Percentiles rank a stretch among this genome's conserved stretches.
phyloP scores from a whole-genome alignment of 2,329 filamentous ascomycete species.

The Ophiosphaerella narmari region DNA sequence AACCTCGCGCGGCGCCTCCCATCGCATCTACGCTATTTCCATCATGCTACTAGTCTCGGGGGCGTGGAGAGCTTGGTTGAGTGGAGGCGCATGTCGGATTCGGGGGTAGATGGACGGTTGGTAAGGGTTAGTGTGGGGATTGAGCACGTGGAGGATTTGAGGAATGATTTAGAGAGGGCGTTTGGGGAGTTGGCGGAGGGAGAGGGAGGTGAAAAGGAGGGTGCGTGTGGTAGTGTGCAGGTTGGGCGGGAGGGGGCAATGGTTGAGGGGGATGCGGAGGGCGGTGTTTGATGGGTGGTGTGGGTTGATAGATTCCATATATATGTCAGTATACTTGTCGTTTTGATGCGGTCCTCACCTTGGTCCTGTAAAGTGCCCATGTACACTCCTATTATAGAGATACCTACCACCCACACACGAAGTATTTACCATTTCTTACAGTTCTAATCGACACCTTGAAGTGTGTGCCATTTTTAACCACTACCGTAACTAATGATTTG shows the following conservation, averaged over 20 bases:
- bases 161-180: slow-evolving; percentile 64
- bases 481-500: too few species aligned
- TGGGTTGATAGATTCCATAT: too few species aligned
- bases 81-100: slow-evolving; percentile 91
- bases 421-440: too few species aligned
- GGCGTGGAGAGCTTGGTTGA: slow-evolving; percentile 96
- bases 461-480: too few species aligned
- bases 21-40: slow-evolving; percentile 79
- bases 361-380: too few species aligned
- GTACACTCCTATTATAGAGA: too few species aligned
- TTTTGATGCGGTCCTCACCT: too few species aligned
- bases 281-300: too few species aligned
- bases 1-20: slow-evolving; percentile 71
- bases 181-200: slow-evolving; percentile 25
- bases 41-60: slow-evolving; percentile 92
- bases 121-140: slow-evolving; percentile 84
- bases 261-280: too few species aligned
- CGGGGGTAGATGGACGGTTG: slow-evolving; percentile 70
- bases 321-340: too few species aligned
- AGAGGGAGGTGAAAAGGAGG: neutral
- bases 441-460: too few species aligned
- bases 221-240: slow-evolving; percentile 15
- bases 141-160: slow-evolving; percentile 84
- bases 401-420: too few species aligned
- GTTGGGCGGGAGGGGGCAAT: slow-evolving; percentile 27